Percentiles rank a stretch among this genome's conserved stretches.
These are phyloP conservation scores for Talaromyces piceae DNA, from an alignment of 2,329 filamentous ascomycete genomes.

Conservation along the genomic window DNA sequence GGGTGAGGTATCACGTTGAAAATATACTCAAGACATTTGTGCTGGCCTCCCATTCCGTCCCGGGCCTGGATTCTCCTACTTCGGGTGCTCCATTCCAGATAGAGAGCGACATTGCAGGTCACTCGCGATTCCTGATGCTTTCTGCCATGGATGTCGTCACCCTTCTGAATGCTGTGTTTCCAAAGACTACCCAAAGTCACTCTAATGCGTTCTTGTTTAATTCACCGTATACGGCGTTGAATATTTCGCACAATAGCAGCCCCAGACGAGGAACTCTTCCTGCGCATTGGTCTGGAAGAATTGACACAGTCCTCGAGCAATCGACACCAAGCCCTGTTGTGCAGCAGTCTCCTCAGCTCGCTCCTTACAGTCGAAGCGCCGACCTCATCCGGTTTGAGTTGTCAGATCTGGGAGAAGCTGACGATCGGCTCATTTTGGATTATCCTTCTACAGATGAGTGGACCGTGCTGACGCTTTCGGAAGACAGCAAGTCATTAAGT, in stretches of 20 bases:
- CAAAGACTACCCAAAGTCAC: constrained; percentile 30
- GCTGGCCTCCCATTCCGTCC: constrained; percentile 6
- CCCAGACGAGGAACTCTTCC: constrained; percentile 13
- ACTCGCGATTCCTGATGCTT: constrained; percentile 63
- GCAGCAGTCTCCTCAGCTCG: constrained; percentile 18
- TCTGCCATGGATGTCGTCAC: constrained; percentile 73
- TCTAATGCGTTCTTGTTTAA: constrained; percentile 22
- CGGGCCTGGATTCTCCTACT: constrained; percentile 23
- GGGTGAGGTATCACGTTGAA: constrained; percentile 28
- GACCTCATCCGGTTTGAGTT: constrained; percentile 36
- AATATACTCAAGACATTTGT: constrained; percentile 30
- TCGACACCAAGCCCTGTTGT: constrained; percentile 18
- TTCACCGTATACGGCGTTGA: constrained; percentile 20
- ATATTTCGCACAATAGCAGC: constrained; percentile 3
- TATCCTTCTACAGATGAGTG: constrained; percentile 78
- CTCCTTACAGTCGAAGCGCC: constrained; percentile 24
- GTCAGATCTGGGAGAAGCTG: constrained; percentile 30
- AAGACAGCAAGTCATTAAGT: constrained; percentile 63
- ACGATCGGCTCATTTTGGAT: constrained; percentile 50
- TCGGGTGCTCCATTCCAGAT: constrained; percentile 40
- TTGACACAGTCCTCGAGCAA: constrained; percentile 19
- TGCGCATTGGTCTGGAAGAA: constrained; percentile 25
- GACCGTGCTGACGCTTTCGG: constrained; percentile 71
- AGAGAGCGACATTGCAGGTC: constrained; percentile 13
- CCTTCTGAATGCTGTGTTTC: constrained; percentile 75